Conservation (phyloP, 2,329 filamentous ascomycete genomes). For the Dactylellina drechsleri region DNA sequence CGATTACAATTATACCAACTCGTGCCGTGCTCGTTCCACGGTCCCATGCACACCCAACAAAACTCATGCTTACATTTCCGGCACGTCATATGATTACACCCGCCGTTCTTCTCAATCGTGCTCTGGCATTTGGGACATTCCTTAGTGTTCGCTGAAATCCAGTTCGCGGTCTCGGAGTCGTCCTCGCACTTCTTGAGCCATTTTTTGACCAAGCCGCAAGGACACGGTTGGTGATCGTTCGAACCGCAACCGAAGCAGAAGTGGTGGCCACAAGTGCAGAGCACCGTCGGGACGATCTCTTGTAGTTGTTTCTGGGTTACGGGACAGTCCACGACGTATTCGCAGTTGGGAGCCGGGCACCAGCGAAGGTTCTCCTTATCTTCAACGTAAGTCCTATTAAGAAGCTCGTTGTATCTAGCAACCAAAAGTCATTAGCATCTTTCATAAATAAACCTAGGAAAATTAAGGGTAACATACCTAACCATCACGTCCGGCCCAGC, state of each 20-base stretch:
- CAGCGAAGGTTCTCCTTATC: conserved; percentile 95
- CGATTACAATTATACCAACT: conserved; percentile 99
- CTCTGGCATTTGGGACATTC: conserved; percentile 96
- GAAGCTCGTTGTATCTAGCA: conserved; percentile 79
- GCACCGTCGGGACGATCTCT: conserved; percentile 87
- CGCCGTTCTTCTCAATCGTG: conserved; percentile 98
- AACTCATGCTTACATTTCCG: conserved; percentile 96
- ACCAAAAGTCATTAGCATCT: not conserved
- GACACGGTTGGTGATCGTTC: conserved; percentile 90
- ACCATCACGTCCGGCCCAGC: conserved; percentile 12
- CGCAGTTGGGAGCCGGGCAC: conserved; percentile 98
- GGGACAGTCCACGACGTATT: conserved; percentile 87
- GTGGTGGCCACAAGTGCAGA: conserved; percentile 81
- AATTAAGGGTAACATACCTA: conserved; percentile 26
- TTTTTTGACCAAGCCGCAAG: conserved; percentile 87
- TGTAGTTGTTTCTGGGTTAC: conserved; percentile 88
- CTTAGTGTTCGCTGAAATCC: conserved; percentile 99
- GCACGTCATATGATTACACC: conserved; percentile 98
- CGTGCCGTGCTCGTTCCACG: conserved; percentile 98
- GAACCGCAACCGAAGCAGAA: conserved; percentile 97
- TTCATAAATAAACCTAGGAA: not conserved
- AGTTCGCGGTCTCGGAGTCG: conserved; percentile 97
- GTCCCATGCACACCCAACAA: conserved; percentile 99
- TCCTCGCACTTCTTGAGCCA: conserved; percentile 99
- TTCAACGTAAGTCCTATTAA: conserved; percentile 95